These are phyloP conservation scores for Alternaria gaisen DNA, from an alignment of 2,329 filamentous ascomycete species.

Conservation along the genomic window DNA sequence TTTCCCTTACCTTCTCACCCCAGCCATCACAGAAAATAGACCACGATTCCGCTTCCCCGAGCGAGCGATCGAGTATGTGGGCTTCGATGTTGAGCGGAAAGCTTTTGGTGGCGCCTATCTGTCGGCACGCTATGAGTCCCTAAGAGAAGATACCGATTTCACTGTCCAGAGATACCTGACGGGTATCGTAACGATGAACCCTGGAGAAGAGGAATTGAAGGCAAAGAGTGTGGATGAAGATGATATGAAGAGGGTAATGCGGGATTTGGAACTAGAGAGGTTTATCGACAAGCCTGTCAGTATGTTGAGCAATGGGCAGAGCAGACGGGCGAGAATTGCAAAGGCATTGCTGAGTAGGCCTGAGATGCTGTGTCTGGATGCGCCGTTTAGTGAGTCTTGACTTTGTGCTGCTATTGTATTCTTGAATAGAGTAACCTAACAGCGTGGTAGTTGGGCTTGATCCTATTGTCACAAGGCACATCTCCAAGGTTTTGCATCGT, in stretches of 20 bases:
- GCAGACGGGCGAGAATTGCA: slow-evolving; percentile 84
- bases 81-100: slow-evolving; percentile 79
- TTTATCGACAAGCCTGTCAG: slow-evolving; percentile 83
- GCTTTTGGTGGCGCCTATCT: slow-evolving; percentile 74
- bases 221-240: slow-evolving; percentile 60
- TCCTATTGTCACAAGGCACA: slow-evolving; percentile 75
- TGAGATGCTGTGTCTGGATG: slow-evolving; percentile 81
- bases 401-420: neutral
- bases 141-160: slow-evolving; percentile 87
- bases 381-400: slow-evolving; percentile 75
- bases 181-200: slow-evolving; percentile 85
- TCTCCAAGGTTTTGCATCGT: slow-evolving; percentile 75
- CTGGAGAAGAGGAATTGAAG: slow-evolving; percentile 60
- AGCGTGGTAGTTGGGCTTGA: slow-evolving; percentile 78
- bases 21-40: slow-evolving; percentile 63
- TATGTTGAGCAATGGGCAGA: slow-evolving; percentile 94
- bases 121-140: slow-evolving; percentile 88
- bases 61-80: slow-evolving; percentile 85
- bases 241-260: slow-evolving; percentile 68
- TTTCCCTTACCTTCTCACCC: slow-evolving; percentile 78
- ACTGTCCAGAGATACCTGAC: slow-evolving; percentile 81
- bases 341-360: slow-evolving; percentile 81
- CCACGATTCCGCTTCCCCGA: slow-evolving; percentile 66
- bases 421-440: slow-evolving; percentile 2
- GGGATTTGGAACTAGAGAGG: slow-evolving; percentile 72